These are phyloP conservation scores for Didymella pinodella DNA, from an alignment of 2,329 filamentous ascomycete species.

Conservation along the genomic window DNA sequence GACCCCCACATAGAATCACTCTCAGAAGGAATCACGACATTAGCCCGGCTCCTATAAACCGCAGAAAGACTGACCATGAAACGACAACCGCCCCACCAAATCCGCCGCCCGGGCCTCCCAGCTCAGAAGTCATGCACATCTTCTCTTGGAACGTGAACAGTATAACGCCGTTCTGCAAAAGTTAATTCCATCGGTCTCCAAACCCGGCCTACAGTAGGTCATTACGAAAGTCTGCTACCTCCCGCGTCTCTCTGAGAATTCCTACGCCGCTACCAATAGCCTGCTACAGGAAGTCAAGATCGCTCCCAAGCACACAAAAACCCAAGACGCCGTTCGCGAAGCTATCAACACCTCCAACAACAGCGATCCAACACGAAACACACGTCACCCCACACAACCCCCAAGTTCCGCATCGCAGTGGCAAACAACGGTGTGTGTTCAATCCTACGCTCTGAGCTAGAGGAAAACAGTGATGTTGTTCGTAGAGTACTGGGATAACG, in stretches of 20 bases:
- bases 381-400: constrained; percentile 60
- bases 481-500: constrained; percentile 41
- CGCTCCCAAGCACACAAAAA: constrained; percentile 49
- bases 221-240: neutral
- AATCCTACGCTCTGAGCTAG: constrained; percentile 58
- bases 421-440: constrained; percentile 63
- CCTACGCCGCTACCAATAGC: constrained; percentile 56
- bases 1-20: neutral
- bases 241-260: constrained; percentile 34
- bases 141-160: constrained; percentile 61
- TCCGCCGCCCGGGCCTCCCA: neutral
- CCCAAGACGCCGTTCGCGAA: constrained; percentile 50
- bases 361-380: constrained; percentile 49
- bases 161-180: constrained; percentile 52
- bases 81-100: neutral
- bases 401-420: constrained; percentile 53
- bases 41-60: constrained; percentile 9
- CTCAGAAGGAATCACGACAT: constrained; percentile 1
- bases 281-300: constrained; percentile 63
- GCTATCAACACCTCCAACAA: constrained; percentile 43
- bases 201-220: neutral
- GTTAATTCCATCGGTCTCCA: constrained; percentile 53
- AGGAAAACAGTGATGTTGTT: no score
- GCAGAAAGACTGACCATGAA: neutral
- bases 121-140: constrained; percentile 42